These are phyloP conservation scores for Cubamyces lactineus DNA, from an alignment of 768 basidiomycete genomes.

Conservation along the genomic window DNA sequence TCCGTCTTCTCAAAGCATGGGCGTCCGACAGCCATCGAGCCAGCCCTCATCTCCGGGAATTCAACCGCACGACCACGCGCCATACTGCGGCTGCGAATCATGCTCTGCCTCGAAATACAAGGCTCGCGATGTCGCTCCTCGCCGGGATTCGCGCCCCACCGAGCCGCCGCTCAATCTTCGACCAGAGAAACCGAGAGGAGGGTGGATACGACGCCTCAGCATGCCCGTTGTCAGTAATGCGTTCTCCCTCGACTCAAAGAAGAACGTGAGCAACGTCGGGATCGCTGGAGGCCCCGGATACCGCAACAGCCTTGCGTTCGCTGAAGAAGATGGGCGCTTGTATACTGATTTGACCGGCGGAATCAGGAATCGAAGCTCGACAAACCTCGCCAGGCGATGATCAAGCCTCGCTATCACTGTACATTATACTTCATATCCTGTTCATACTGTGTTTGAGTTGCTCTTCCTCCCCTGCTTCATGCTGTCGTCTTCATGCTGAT, in stretches of 20 bases:
- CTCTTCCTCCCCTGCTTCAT: no score
- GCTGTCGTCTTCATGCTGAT: no score
- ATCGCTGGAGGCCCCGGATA: conserved; percentile 28
- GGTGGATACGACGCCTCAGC: conserved; percentile 76
- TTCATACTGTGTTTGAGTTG: no score
- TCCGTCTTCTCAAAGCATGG: conserved; percentile 18
- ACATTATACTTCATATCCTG: not conserved
- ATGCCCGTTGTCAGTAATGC: conserved; percentile 67
- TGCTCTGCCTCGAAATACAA: conserved; percentile 66
- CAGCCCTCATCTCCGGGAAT: conserved; percentile 31
- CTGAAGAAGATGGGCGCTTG: conserved; percentile 55
- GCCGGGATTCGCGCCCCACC: conserved; percentile 44
- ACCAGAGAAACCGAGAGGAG: conserved; percentile 59
- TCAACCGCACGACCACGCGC: conserved; percentile 49
- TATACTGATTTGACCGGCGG: conserved; percentile 39
- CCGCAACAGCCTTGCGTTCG: conserved; percentile 34
- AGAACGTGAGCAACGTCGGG: conserved; percentile 31
- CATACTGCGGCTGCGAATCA: conserved; percentile 67
- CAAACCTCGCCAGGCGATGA: conserved; percentile 49
- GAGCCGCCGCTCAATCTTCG: conserved; percentile 50
- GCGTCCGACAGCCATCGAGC: conserved; percentile 29
- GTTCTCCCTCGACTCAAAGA: conserved; percentile 59
- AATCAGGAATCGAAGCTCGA: conserved; percentile 53
- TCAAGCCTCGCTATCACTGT: conserved; percentile 2
- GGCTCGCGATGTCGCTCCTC: conserved; percentile 33